Percentiles rank a stretch among this genome's conserved stretches.
Conservation (phyloP, 331 rosid genomes). For the Pyrus hybrid region DNA sequence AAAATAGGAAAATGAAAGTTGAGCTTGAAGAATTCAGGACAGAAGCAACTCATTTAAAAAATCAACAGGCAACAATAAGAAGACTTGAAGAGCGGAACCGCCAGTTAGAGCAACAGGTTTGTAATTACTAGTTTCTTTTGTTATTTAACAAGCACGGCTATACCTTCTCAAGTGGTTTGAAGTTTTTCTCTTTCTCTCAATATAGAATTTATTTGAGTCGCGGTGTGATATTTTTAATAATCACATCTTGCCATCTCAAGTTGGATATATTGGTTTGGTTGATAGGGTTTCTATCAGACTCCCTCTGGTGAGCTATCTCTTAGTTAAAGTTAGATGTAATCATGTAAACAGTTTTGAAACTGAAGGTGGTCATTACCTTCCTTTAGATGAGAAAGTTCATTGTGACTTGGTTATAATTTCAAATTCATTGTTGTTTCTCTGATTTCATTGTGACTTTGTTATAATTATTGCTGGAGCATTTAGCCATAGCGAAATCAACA, state of each 20-base stretch:
- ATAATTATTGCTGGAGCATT: neutral
- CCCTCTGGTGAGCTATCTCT: neutral
- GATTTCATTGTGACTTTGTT: neutral
- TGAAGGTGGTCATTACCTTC: neutral
- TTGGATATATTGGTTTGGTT: neutral
- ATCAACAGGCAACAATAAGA: slow-evolving; percentile 98
- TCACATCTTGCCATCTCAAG: neutral
- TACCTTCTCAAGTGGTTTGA: neutral
- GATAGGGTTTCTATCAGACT: neutral
- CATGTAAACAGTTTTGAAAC: neutral
- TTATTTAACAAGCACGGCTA: neutral
- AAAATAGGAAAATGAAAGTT: slow-evolving; percentile 94
- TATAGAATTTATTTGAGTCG: neutral
- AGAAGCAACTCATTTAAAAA: slow-evolving; percentile 93
- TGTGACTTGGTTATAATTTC: too few relatives aligned
- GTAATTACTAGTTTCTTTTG: neutral
- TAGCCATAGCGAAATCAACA: neutral
- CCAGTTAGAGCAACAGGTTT: slow-evolving; percentile 94
- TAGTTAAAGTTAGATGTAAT: neutral
- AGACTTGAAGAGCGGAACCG: slow-evolving; percentile 95
- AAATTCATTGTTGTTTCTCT: neutral
- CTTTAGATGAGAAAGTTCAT: too few relatives aligned
- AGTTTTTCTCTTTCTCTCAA: neutral
- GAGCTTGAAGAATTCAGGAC: slow-evolving; percentile 99
- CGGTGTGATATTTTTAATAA: neutral